Conservation (phyloP, 2,329 filamentous ascomycete species). For the Aspergillus pseudoviridinutans region DNA sequence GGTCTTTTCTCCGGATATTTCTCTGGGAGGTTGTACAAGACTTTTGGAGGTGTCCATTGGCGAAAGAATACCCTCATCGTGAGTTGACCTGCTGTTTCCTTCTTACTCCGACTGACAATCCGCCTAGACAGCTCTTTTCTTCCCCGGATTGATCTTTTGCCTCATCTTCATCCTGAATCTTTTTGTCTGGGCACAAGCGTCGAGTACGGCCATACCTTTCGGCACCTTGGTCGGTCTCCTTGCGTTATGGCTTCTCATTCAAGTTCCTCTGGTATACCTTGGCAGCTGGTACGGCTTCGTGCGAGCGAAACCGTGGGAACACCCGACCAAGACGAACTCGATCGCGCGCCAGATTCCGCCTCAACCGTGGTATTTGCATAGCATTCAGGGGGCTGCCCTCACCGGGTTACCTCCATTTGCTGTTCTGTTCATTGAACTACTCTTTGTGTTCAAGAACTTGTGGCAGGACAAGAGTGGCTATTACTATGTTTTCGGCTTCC, state of each 20-base stretch:
- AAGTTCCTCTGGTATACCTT: slow-evolving; percentile 77
- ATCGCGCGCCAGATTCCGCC: slow-evolving; percentile 70
- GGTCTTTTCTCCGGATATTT: slow-evolving; percentile 85
- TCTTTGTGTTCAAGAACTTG: slow-evolving; percentile 81
- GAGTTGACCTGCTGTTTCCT: slow-evolving; percentile 17
- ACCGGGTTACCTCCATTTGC: slow-evolving; percentile 79
- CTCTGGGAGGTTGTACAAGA: slow-evolving; percentile 76
- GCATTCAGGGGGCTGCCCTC: slow-evolving; percentile 61
- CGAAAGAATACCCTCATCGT: slow-evolving; percentile 68
- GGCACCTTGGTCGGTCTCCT: slow-evolving; percentile 70
- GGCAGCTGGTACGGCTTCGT: slow-evolving; percentile 75
- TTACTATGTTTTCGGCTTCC: slow-evolving; percentile 87
- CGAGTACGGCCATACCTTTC: slow-evolving; percentile 81
- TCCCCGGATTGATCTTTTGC: slow-evolving; percentile 73
- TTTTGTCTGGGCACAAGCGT: slow-evolving; percentile 87
- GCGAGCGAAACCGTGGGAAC: slow-evolving; percentile 66
- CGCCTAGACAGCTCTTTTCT: slow-evolving; percentile 63
- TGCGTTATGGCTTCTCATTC: slow-evolving; percentile 77
- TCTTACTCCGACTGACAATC: slow-evolving; percentile 12
- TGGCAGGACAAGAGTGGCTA: slow-evolving; percentile 91
- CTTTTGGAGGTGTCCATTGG: slow-evolving; percentile 72
- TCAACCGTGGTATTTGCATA: slow-evolving; percentile 71
- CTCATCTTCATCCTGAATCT: slow-evolving; percentile 77
- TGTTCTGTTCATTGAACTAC: slow-evolving; percentile 80
- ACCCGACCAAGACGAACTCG: slow-evolving; percentile 72